Conservation (phyloP, 108 stramenopile species). For the Cyclotella baltica region DNA sequence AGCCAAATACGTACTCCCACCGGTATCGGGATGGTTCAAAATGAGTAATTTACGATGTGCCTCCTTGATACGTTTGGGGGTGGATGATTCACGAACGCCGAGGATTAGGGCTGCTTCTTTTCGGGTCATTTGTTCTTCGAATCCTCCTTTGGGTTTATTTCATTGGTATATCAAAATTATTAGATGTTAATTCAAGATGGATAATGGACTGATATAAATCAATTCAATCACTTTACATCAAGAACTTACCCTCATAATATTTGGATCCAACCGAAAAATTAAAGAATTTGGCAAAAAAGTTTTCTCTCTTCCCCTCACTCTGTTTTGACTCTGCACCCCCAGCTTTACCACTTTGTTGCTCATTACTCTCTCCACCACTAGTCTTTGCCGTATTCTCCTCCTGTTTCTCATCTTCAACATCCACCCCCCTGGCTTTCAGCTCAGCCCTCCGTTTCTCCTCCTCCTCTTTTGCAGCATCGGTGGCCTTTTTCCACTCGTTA, state of each 20-base stretch:
- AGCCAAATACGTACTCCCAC: slow-evolving; percentile 95
- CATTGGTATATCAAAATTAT: neutral
- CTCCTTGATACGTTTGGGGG: slow-evolving; percentile 92
- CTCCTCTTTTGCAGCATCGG: slow-evolving; percentile 45
- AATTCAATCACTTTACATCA: neutral
- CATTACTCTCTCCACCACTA: neutral
- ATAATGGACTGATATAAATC: neutral
- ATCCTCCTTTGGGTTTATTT: slow-evolving; percentile 63
- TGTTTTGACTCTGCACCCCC: neutral
- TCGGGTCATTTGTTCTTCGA: slow-evolving; percentile 97
- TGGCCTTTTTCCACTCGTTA: slow-evolving; percentile 65
- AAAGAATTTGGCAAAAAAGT: slow-evolving; percentile 86
- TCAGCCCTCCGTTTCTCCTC: slow-evolving; percentile 36
- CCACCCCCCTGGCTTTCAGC: neutral
- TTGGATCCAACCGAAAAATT: slow-evolving; percentile 82
- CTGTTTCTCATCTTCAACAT: slow-evolving; percentile 1
- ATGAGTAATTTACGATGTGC: slow-evolving; percentile 96
- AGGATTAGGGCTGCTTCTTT: slow-evolving; percentile 98
- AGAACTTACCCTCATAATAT: slow-evolving; percentile 89
- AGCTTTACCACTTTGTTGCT: neutral
- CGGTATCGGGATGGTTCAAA: slow-evolving; percentile 99
- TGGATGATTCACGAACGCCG: slow-evolving; percentile 94
- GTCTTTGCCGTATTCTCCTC: neutral
- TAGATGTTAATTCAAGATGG: neutral
- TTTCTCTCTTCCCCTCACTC: slow-evolving; percentile 59